Conservation (phyloP, 2,329 filamentous ascomycete genomes). For the Monilinia vaccinii-corymbosi region DNA sequence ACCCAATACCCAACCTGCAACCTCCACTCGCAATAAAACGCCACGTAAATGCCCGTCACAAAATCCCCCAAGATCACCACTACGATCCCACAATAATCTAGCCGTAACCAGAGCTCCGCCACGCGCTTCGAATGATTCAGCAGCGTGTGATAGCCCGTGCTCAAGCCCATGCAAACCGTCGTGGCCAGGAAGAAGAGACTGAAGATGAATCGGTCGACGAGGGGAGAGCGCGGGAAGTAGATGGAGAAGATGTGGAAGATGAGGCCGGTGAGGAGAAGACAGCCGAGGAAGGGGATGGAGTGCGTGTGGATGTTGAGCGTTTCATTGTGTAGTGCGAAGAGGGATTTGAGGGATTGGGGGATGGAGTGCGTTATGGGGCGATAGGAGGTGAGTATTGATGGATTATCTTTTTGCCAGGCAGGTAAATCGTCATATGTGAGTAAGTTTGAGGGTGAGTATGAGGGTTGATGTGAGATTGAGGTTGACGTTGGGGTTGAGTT, state of each 20-base stretch:
- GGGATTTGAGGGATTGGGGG: not conserved
- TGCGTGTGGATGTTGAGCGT: conserved; percentile 6
- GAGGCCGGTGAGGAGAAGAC: not conserved
- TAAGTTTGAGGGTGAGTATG: not conserved
- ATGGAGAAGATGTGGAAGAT: not conserved
- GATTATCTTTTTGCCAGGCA: conserved; percentile 5
- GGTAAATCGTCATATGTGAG: conserved; percentile 5
- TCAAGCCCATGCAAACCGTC: not conserved
- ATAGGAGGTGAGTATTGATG: not conserved
- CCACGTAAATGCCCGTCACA: not conserved
- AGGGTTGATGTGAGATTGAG: not conserved
- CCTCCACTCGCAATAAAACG: conserved; percentile 8
- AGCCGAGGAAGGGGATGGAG: not conserved
- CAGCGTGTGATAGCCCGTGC: conserved; percentile 1
- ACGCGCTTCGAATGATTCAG: conserved; percentile 3
- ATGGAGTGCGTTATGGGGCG: not conserved
- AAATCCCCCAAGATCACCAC: conserved; percentile 7
- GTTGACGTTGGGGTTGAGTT: not conserved
- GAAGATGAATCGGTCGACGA: not conserved
- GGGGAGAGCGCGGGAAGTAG: not conserved
- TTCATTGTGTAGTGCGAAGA: conserved; percentile 3
- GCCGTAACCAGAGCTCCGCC: not conserved
- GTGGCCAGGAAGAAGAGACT: not conserved
- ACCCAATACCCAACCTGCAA: conserved; percentile 1
- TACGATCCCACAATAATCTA: conserved; percentile 9